Percentiles rank a stretch among this genome's conserved stretches.
Evolutionary conservation across 768 basidiomycete genomes (phyloP).

Genomic region (Boletellus emodensis): DNA sequence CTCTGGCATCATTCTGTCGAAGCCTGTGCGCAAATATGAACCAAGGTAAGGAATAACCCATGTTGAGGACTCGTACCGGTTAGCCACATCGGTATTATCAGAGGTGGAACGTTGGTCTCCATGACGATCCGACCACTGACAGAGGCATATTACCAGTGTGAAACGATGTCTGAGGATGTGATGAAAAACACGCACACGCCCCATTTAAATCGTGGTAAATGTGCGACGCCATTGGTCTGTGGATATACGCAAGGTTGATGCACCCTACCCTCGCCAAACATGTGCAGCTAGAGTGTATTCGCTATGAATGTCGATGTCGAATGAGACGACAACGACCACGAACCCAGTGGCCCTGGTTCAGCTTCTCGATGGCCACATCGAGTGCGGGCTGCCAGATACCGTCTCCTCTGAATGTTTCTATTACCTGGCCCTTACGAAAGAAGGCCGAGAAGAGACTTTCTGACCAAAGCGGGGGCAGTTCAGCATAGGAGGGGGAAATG

Average conservation of each 20-base stretch:
- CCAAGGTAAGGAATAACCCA: background rate
- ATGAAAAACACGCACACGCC: constrained; percentile 65
- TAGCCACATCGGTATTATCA: constrained; percentile 92
- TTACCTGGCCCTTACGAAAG: constrained; percentile 84
- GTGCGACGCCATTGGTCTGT: constrained; percentile 38
- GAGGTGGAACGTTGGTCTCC: constrained; percentile 59
- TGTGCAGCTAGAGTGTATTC: constrained; percentile 63
- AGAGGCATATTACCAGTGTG: background rate
- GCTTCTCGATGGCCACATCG: constrained; percentile 73
- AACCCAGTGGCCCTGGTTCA: constrained; percentile 87
- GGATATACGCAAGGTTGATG: constrained; percentile 63
- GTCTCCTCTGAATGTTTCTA: constrained; percentile 88
- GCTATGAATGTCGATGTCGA: constrained; percentile 3
- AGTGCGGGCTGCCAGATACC: constrained; percentile 88
- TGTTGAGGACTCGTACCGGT: constrained; percentile 45
- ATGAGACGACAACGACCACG: constrained; percentile 22
- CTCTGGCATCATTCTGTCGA: constrained; percentile 90
- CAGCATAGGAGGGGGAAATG: constrained; percentile 3
- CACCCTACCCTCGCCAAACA: constrained; percentile 88
- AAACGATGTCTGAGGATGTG: background rate
- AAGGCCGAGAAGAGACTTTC: constrained; percentile 77
- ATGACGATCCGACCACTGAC: constrained; percentile 79
- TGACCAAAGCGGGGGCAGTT: constrained; percentile 24
- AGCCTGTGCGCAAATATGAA: constrained; percentile 41
- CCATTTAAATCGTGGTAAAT: constrained; percentile 86